A percentile compares a stretch with the other conserved stretches of the same genome.
Evolutionary conservation across 257 asterid genomes (phyloP).

Genomic region (Rauvolfia tetraphylla): DNA sequence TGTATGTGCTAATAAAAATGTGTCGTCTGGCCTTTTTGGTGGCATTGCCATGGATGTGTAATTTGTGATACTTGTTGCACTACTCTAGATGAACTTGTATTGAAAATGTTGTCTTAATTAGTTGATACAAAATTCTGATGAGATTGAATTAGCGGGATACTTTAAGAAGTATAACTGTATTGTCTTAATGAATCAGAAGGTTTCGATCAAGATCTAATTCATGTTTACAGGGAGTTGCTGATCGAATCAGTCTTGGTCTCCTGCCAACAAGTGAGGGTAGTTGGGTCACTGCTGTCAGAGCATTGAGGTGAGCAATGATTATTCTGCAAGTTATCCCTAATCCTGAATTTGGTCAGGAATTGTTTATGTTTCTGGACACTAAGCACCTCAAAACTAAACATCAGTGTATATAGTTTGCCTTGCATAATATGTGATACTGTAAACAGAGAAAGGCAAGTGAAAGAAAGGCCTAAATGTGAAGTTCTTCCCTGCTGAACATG

Average conservation of each 20-base stretch:
- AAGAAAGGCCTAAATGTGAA: background rate
- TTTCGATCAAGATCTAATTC: background rate
- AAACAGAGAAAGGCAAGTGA: background rate
- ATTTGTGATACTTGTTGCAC: background rate
- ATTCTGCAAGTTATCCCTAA: background rate
- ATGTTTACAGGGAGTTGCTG: slow-evolving; percentile 78
- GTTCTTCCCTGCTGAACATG: background rate
- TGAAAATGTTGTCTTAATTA: background rate
- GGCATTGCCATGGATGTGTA: background rate
- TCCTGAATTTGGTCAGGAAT: background rate
- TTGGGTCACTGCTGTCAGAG: slow-evolving; percentile 84
- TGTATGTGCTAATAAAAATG: background rate
- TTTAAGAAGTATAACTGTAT: background rate
- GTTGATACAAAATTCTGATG: background rate
- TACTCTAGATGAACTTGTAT: no score
- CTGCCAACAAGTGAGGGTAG: slow-evolving; percentile 90
- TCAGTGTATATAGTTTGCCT: background rate
- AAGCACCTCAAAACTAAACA: no score
- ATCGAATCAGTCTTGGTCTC: slow-evolving; percentile 92
- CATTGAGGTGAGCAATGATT: slow-evolving; percentile 52
- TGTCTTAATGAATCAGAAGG: background rate
- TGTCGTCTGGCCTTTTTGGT: background rate
- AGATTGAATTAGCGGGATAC: background rate
- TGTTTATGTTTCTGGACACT: background rate
- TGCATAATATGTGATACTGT: background rate